Evolutionary conservation across 2,329 filamentous ascomycete species (phyloP), one percentile per base, ranked within the genome.

Genomic region (Elsinoe arachidis): DNA sequence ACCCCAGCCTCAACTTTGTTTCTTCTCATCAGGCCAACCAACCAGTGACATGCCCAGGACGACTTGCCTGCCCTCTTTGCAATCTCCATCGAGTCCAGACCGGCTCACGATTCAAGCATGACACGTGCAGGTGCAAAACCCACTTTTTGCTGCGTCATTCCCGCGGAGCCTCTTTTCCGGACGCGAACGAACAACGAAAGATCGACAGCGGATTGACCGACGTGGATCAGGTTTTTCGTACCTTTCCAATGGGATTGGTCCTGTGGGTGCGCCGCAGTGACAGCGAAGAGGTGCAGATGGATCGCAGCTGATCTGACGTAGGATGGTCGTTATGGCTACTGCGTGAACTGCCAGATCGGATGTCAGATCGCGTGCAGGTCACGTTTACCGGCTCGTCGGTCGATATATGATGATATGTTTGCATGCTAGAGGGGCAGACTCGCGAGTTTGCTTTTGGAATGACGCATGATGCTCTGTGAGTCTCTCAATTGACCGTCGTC

Each of bases 141-240:
- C 41, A 23, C 41, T 44, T 44, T 44, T 44, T 12, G 19, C 41
- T 15, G 46, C 23, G 46, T 51, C 46, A 51, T 51, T 34, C 46
- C 46, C n/a, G 46, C 46, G 46, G 21, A 46, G 41, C 17, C 46
- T 34, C 46, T 12, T 51, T 17, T 51, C 26, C 46, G 10, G 15
- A 3, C 46, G 15, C 41, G 35, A 38, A 15, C 11, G 15, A 39
- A 39, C 14, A 39, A 39, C 10, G 12, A 23, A 19, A 46, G 41
- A 46, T 46, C 41, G 10, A 19, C 17, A 23, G 26, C 26, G 41
- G 41, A 46, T 12, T 46, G 21, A 12, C 12, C 41, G 21, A 19
- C 19, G 7, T 46, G 41, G 41, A 44, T 44, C 41, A 44, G 41
- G 41, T 23, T 44, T 44, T 38, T 12, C 35, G 35, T 15, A 15